Base-by-base conservation (phyloP, 192 early-diverging fungal genomes). In the Jimgerdemannia flammicorona region DNA sequence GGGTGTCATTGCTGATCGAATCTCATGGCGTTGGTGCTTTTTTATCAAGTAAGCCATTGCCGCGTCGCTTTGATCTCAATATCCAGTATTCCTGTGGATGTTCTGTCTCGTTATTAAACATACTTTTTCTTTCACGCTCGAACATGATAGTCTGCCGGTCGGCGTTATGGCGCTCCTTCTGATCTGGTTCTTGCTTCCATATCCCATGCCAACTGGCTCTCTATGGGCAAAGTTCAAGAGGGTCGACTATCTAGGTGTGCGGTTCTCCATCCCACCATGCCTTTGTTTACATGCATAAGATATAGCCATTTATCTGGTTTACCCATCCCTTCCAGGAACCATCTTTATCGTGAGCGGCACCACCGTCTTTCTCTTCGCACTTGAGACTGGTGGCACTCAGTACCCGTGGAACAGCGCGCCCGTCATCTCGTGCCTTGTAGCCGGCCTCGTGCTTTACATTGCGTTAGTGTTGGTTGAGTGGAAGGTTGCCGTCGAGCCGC, bases 401-500 rank as follows among this genome's bases (percentile, higher is more conserved):
- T 59, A 10, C 49, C 49, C 8, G 6, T 59, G 49, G 49, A 59
- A 59, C 14, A 59, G 49, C 49, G 8, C 14, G 8, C 49, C 49
- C 8, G 14, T 59, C 6, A 14, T 59, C 14, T 10, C 14, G 49
- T 59, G 49, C 49, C 49, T 59, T 10, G 49, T 14, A 14, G 6
- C 14, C 8, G 14, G 49, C 49, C 49, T 59, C 49, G 49, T 85
- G 7, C 80, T 82, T 7, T 74, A 88, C 54, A 79, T 69, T 10
- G n/a, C 88, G 10, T 81, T 91, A 70, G 80, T 88, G 3, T 90
- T 80, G 75, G 80, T 92, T 42, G 87, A 81, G 79, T 76, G 86
- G 59, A 87, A 84, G 74, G 76, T 87, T 11, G 91, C 94, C 0
- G 72, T 85, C 2, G 91, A 94, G 79, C 90, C 96, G 39, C 81